phyloP scores from a whole-genome alignment of 106 monocot species.

The Amphibolis antarctica region DNA sequence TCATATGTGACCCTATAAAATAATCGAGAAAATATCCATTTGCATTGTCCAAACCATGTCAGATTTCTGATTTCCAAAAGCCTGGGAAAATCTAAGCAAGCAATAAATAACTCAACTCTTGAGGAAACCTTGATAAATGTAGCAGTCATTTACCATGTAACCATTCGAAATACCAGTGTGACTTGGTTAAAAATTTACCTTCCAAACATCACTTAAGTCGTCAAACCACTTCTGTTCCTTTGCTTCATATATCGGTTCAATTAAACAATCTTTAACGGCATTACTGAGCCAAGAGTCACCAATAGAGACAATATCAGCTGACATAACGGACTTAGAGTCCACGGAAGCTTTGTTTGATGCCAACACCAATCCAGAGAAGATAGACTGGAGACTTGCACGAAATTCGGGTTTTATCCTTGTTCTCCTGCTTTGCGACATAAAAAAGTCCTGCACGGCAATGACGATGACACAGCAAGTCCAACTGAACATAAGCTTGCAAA shows the following conservation, averaged over 20 bases:
- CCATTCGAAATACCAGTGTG: background rate
- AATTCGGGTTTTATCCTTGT: constrained; percentile 38
- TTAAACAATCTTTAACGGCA: constrained; percentile 53
- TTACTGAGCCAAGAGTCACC: constrained; percentile 82
- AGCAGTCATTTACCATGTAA: too few relatives aligned
- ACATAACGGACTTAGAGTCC: constrained; percentile 66
- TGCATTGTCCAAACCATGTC: too few relatives aligned
- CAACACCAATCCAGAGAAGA: constrained; percentile 46
- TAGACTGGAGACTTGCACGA: constrained; percentile 43
- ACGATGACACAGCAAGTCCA: background rate
- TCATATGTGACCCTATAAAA: too few relatives aligned
- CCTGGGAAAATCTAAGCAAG: too few relatives aligned
- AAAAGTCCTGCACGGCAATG: constrained; percentile 52
- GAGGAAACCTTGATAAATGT: too few relatives aligned
- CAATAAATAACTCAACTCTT: too few relatives aligned
- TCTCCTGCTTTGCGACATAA: constrained; percentile 73
- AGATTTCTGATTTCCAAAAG: too few relatives aligned
- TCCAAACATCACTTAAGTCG: constrained; percentile 63
- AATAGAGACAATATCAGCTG: constrained; percentile 80
- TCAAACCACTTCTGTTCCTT: constrained; percentile 79
- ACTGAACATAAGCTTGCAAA: background rate
- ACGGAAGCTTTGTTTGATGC: constrained; percentile 46
- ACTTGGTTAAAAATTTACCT: constrained; percentile 31
- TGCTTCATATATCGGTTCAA: constrained; percentile 57
- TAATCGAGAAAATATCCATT: too few relatives aligned